Evolutionary conservation across 2,329 filamentous ascomycete species (phyloP).

Genomic region (Sphaerulina populicola): DNA sequence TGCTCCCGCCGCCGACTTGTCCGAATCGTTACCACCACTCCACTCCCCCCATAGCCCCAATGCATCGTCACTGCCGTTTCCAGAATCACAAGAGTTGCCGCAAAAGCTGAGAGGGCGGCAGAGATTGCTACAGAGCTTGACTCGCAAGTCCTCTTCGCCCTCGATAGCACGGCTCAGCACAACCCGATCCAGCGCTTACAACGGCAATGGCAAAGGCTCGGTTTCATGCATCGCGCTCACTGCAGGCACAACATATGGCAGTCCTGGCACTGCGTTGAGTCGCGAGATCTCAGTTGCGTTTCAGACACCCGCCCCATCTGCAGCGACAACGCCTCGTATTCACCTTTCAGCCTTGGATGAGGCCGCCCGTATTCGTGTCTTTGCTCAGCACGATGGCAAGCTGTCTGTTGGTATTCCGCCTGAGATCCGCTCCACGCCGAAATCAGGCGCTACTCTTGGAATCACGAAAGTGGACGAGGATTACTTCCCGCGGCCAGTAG

Average conservation of each 20-base stretch:
- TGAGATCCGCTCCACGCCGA: constrained; percentile 49
- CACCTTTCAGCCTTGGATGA: constrained; percentile 45
- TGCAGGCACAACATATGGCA: constrained; percentile 44
- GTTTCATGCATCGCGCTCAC: constrained; percentile 58
- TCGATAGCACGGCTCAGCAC: constrained; percentile 59
- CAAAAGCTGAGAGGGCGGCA: constrained; percentile 60
- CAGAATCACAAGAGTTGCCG: constrained; percentile 30
- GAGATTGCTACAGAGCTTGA: constrained; percentile 62
- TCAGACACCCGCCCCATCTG: constrained; percentile 50
- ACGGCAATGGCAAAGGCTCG: constrained; percentile 53
- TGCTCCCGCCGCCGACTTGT: no score
- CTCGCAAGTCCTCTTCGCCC: constrained; percentile 73
- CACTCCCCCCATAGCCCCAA: constrained; percentile 21
- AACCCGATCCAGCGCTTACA: constrained; percentile 57
- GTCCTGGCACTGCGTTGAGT: constrained; percentile 46
- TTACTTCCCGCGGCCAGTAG: constrained; percentile 38
- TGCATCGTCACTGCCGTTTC: constrained; percentile 22
- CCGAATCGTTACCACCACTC: background rate
- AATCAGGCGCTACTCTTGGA: constrained; percentile 22
- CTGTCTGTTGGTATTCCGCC: constrained; percentile 56
- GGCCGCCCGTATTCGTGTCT: constrained; percentile 47
- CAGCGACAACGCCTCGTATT: constrained; percentile 39
- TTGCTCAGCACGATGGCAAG: constrained; percentile 43
- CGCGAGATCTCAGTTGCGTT: constrained; percentile 51
- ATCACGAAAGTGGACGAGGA: constrained; percentile 37